Base-by-base conservation (phyloP, 73 alveolate genomes). In the Paramecium octaurelia region DNA sequence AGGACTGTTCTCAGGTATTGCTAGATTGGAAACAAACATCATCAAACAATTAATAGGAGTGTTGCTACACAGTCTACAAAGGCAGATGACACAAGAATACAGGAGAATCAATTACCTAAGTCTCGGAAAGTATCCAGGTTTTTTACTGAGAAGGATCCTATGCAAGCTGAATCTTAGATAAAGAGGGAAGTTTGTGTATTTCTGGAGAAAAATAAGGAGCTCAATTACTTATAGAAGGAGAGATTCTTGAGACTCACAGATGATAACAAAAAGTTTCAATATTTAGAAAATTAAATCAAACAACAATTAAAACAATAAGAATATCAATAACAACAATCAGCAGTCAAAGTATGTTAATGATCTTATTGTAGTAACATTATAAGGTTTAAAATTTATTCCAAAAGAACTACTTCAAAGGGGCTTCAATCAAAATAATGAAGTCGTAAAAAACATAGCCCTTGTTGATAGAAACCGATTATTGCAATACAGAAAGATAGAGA, bases 111-210 rank as follows among this genome's bases (percentile, higher is more conserved):
- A 18, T 54, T 4, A 5, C 84, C 29, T 64, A 64, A 64, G 31
- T 64, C 84, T 23, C 9, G 84, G 14, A 80, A 80, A 46, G 20
- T 46, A 10, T 21, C 48, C 36, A 80, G 75, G 46, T 80, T 80
- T 43, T 80, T 44, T 46, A 80, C 91, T 44, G 75, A 42, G 21
- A 80, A 80, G 57, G 91, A 80, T 80, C 91, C 91, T 4, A 10
- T 24, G 27, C 16, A 24, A 21, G 76, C 24, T 12, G 91, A 80
- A 35, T 20, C 48, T 4, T 40, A 80, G 20, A 42, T 80, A 44
- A 50, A 80, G 57, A 35, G 31, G n/a, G 91, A 80, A 48, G 29
- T 80, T 4, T 80, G 8, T 48, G 40, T 40, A 20, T 80, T 80
- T 8, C 16, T 80, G 21, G 29, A 27, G 34, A 42, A 80, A 23